These are phyloP conservation scores for Botryotinia calthae DNA, from an alignment of 2,329 filamentous ascomycete genomes.

Conservation along the genomic window DNA sequence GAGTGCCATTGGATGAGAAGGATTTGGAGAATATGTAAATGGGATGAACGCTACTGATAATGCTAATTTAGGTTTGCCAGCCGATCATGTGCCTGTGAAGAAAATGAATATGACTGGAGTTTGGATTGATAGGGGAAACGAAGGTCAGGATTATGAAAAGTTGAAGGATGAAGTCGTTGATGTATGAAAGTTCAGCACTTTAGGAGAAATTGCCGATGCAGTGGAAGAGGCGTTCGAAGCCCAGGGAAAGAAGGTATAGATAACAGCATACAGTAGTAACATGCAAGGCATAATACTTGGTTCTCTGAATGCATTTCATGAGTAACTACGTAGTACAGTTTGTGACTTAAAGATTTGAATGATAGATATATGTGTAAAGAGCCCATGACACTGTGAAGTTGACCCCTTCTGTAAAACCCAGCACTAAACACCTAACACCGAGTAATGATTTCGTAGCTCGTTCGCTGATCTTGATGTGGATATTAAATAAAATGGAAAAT, in stretches of 20 bases:
- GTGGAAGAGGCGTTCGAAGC: constrained; percentile 24
- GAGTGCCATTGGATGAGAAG: neutral
- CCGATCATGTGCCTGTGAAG: constrained; percentile 65
- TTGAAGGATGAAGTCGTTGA: constrained; percentile 42
- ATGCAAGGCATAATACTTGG: neutral
- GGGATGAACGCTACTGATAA: neutral
- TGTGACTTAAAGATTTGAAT: neutral
- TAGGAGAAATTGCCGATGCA: constrained; percentile 38
- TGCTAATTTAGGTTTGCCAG: constrained; percentile 44
- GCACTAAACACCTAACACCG: constrained; percentile 3
- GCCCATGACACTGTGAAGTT: neutral
- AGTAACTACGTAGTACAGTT: neutral
- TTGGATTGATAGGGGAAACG: constrained; percentile 55
- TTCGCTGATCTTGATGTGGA: constrained; percentile 4
- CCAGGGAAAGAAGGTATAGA: neutral
- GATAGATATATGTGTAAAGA: neutral
- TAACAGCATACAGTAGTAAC: neutral
- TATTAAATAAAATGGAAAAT: constrained; percentile 5
- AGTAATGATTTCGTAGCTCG: constrained; percentile 9
- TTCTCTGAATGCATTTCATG: neutral
- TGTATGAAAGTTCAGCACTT: constrained; percentile 56
- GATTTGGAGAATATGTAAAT: neutral
- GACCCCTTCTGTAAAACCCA: neutral
- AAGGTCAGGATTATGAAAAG: constrained; percentile 42
- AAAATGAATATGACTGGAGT: constrained; percentile 54